Evolutionary conservation across 2,329 filamentous ascomycete genomes (phyloP).

Genomic region (Huntiella bhutanensis): DNA sequence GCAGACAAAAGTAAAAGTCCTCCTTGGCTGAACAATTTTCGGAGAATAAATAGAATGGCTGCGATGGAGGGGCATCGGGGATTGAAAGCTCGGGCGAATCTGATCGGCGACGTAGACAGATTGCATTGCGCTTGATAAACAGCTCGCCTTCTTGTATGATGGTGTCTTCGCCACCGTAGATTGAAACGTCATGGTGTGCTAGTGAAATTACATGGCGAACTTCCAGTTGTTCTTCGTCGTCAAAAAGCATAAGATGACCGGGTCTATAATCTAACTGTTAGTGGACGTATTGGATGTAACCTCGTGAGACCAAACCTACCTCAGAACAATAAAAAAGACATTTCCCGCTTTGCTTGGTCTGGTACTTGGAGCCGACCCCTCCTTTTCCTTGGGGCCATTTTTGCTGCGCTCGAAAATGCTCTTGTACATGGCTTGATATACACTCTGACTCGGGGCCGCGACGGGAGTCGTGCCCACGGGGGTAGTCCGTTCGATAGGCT

Average conservation of each 20-base stretch:
- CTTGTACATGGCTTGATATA: slow-evolving; percentile 96
- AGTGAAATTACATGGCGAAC: slow-evolving; percentile 91
- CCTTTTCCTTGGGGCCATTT: slow-evolving; percentile 26
- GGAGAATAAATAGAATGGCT: slow-evolving; percentile 84
- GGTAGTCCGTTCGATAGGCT: slow-evolving; percentile 70
- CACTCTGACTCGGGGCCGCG: slow-evolving; percentile 67
- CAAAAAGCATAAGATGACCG: slow-evolving; percentile 92
- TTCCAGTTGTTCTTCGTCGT: slow-evolving; percentile 85
- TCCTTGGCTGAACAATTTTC: slow-evolving; percentile 94
- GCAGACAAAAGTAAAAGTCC: slow-evolving; percentile 88
- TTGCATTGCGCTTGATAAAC: slow-evolving; percentile 86
- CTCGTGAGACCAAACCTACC: slow-evolving; percentile 30
- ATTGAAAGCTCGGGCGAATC: slow-evolving; percentile 30
- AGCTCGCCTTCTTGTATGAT: slow-evolving; percentile 75
- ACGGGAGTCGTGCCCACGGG: slow-evolving; percentile 59
- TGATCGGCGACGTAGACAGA: slow-evolving; percentile 53
- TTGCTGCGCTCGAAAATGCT: slow-evolving; percentile 79
- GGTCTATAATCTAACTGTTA: slow-evolving; percentile 36
- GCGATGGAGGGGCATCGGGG: slow-evolving; percentile 40
- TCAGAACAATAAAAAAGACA: slow-evolving; percentile 79
- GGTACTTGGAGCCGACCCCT: slow-evolving; percentile 30
- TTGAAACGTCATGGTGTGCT: slow-evolving; percentile 65
- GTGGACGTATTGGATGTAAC: not conserved
- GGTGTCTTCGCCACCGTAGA: slow-evolving; percentile 61
- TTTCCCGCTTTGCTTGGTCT: slow-evolving; percentile 54